Conservation (phyloP, 169 alveolate species). For the Blepharisma undulans region DNA sequence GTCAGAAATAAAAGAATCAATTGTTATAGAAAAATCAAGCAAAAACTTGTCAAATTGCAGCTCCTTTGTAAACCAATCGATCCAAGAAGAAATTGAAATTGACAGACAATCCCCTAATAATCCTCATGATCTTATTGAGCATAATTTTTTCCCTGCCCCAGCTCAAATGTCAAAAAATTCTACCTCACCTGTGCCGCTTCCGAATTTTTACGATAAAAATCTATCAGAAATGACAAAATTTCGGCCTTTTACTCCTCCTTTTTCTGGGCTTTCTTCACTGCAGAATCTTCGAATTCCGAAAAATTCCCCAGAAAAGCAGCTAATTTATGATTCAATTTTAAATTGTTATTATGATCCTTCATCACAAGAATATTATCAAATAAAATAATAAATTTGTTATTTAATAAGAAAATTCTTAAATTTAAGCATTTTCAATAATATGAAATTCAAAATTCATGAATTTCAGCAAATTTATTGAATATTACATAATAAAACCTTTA, state of each 20-base stretch:
- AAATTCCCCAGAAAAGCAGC: neutral
- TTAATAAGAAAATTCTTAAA: neutral
- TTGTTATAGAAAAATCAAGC: neutral
- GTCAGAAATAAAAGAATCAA: neutral
- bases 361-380: constrained; percentile 1
- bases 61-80: neutral
- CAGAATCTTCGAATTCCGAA: neutral
- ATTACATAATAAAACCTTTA: too few species aligned
- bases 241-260: constrained; percentile 38
- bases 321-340: constrained; percentile 16
- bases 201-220: neutral
- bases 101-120: neutral
- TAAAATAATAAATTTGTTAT: neutral
- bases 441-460: neutral
- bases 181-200: neutral
- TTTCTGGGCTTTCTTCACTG: neutral
- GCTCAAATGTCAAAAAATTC: neutral
- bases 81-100: constrained; percentile 30
- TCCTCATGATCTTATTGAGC: neutral
- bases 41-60: neutral
- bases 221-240: neutral
- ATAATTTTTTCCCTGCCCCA: neutral
- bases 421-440: too few species aligned
- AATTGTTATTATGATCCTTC: constrained; percentile 27
- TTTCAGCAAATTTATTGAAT: neutral